Conservation (phyloP, 768 basidiomycete genomes). For the Dendrothele bispora region DNA sequence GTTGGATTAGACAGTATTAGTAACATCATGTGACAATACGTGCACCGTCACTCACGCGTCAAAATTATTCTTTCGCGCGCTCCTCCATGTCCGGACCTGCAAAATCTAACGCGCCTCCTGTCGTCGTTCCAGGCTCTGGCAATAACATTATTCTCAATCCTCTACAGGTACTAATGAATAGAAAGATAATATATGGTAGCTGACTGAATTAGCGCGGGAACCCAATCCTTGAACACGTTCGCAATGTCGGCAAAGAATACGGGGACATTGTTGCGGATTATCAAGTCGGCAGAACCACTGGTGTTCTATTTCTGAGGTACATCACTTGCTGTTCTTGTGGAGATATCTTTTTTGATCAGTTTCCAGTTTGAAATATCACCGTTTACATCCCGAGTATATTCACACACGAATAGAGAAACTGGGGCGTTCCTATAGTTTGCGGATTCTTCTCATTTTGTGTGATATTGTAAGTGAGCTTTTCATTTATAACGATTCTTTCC, state of each 20-base stretch:
- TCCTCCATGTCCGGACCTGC: no score
- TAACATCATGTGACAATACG: no score
- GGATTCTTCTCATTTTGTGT: slow-evolving; percentile 86
- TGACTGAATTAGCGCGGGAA: slow-evolving; percentile 66
- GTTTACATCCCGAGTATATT: slow-evolving; percentile 96
- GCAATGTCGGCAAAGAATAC: slow-evolving; percentile 91
- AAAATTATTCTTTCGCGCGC: no score
- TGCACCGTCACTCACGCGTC: no score
- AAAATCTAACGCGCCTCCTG: slow-evolving; percentile 49
- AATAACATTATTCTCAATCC: slow-evolving; percentile 67
- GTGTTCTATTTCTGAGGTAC: slow-evolving; percentile 89
- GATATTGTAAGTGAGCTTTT: slow-evolving; percentile 74
- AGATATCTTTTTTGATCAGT: neutral
- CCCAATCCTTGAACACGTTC: slow-evolving; percentile 82
- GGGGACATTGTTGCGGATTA: slow-evolving; percentile 93
- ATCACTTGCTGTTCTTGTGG: neutral
- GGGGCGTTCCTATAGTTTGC: slow-evolving; percentile 75
- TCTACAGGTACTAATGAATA: slow-evolving; percentile 43
- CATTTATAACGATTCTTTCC: neutral
- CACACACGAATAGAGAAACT: slow-evolving; percentile 88
- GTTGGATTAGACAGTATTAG: no score
- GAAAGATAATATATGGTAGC: slow-evolving; percentile 2
- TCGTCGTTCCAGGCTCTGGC: slow-evolving; percentile 62
- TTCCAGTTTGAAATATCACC: slow-evolving; percentile 85
- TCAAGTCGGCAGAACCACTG: slow-evolving; percentile 92